Percentiles rank a stretch among this genome's conserved stretches.
These are phyloP conservation scores for Penicillium polonicum DNA, from an alignment of 2,329 filamentous ascomycete species.

Conservation along the genomic window DNA sequence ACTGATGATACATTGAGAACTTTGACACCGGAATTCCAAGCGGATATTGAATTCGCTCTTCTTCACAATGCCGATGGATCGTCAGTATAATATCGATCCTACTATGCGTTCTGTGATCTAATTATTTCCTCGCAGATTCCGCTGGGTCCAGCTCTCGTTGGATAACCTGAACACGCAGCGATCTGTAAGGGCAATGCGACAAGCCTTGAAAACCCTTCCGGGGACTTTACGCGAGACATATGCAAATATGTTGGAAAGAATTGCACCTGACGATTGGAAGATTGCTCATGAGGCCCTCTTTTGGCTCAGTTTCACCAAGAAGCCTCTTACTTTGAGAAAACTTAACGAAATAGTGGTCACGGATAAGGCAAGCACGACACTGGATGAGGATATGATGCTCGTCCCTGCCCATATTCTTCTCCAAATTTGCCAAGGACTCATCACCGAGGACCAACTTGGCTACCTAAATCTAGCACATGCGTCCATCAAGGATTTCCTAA, in stretches of 20 bases:
- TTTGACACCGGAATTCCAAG: constrained; percentile 12
- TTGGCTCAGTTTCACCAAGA: constrained; percentile 18
- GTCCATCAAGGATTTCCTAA: constrained; percentile 21
- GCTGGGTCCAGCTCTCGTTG: constrained; percentile 24
- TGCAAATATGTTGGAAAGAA: constrained; percentile 15
- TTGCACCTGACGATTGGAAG: constrained; percentile 12
- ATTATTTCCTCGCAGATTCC: constrained; percentile 16
- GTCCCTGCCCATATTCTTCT: constrained; percentile 19
- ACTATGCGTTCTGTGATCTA: background rate
- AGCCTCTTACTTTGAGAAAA: constrained; percentile 9
- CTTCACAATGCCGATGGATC: constrained; percentile 18
- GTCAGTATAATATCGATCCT: constrained; percentile 7
- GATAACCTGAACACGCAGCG: constrained; percentile 19
- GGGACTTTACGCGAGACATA: constrained; percentile 20
- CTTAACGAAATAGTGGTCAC: constrained; percentile 19
- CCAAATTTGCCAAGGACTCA: constrained; percentile 21
- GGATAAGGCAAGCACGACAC: constrained; percentile 8
- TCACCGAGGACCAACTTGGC: constrained; percentile 13
- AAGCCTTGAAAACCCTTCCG: constrained; percentile 15
- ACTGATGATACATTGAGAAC: constrained; percentile 9
- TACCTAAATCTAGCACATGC: constrained; percentile 17
- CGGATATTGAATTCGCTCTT: constrained; percentile 13
- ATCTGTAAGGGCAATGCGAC: constrained; percentile 19
- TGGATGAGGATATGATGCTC: constrained; percentile 24
- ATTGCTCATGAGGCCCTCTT: constrained; percentile 19